Evolutionary conservation across 441 rosid genomes (phyloP).

Genomic region (Syzygium malaccense): DNA sequence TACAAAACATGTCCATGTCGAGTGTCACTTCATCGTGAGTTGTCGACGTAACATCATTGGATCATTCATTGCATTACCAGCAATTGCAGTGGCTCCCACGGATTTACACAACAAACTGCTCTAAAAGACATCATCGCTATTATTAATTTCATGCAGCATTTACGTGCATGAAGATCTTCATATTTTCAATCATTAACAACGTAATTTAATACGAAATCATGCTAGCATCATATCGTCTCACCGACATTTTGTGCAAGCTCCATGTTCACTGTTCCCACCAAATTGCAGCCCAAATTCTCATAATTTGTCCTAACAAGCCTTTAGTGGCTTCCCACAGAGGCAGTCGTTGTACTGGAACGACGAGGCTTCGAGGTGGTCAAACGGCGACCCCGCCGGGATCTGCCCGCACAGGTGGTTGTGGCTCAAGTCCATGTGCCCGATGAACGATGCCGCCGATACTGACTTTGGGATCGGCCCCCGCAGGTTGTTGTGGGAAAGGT

Average conservation of each 20-base stretch:
- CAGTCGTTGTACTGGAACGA: constrained; percentile 3
- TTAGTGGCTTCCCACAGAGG: constrained; percentile 10
- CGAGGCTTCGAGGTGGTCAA: constrained; percentile 6
- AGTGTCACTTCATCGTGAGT: background rate
- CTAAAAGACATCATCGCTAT: background rate
- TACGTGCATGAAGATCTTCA: background rate
- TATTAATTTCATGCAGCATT: background rate
- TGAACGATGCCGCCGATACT: background rate
- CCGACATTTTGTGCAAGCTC: background rate
- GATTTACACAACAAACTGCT: background rate
- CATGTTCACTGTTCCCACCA: background rate
- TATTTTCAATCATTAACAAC: background rate
- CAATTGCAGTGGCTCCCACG: background rate
- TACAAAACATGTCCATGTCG: background rate
- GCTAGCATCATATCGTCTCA: background rate
- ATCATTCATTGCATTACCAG: background rate
- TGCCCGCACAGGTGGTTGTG: constrained; percentile 10
- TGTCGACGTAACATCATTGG: too few relatives aligned
- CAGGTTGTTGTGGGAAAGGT: background rate
- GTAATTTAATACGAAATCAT: background rate
- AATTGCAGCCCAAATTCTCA: background rate
- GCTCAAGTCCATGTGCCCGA: constrained; percentile 10
- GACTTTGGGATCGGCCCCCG: constrained; percentile 1
- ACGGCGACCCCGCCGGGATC: constrained; percentile 2
- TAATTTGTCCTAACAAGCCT: background rate